Percentiles rank a stretch among this genome's conserved stretches.
phyloP scores from a whole-genome alignment of 768 basidiomycete species.

The Kwoniella pini region DNA sequence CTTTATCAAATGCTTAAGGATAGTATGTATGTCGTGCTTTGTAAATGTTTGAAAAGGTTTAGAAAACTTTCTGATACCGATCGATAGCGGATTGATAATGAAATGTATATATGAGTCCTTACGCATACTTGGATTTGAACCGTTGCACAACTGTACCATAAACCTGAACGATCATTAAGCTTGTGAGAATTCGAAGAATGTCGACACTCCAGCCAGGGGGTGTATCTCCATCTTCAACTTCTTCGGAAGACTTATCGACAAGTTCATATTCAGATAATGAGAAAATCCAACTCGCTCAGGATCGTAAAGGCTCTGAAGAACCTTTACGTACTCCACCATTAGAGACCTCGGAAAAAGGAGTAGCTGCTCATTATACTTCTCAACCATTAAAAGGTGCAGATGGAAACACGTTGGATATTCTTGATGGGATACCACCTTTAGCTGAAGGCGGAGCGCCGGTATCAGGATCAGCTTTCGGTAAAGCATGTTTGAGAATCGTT shows the following conservation, averaged over 20 bases:
- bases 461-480: conserved; percentile 15
- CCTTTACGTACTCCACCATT: conserved; percentile 7
- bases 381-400: conserved; percentile 10
- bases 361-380: conserved; percentile 1
- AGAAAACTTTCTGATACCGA: not conserved
- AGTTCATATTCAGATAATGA: conserved; percentile 5
- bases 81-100: too few relatives aligned
- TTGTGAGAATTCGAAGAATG: conserved; percentile 6
- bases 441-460: not conserved
- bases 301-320: not conserved
- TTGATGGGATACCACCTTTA: conserved; percentile 8
- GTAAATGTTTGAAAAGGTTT: not conserved
- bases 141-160: too few relatives aligned
- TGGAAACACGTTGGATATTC: conserved; percentile 3
- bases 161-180: too few relatives aligned
- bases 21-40: conserved; percentile 1
- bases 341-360: conserved; percentile 2
- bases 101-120: too few relatives aligned
- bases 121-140: too few relatives aligned
- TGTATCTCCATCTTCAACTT: conserved; percentile 1
- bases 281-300: not conserved
- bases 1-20: too few relatives aligned
- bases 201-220: not conserved
- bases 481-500: conserved; percentile 9
- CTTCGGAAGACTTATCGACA: not conserved